A percentile compares a stretch with the other conserved stretches of the same genome.
phyloP scores from a whole-genome alignment of 1,284 basidiomycete genomes.

The Earliella scabrosa region DNA sequence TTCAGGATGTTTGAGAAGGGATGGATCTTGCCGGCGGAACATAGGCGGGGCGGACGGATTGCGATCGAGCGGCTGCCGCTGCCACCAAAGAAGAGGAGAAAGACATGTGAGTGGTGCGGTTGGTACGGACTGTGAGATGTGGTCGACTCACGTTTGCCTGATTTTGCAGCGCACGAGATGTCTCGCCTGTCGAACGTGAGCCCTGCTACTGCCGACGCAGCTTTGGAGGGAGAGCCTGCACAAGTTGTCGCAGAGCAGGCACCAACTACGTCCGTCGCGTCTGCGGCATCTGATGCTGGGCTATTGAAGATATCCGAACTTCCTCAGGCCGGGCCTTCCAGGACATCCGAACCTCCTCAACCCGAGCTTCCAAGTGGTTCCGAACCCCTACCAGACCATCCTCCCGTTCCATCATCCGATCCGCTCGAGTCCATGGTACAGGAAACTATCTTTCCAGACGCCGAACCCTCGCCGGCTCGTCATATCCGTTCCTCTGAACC shows the following conservation, averaged over 20 bases:
- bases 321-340: not conserved
- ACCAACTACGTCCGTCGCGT: too few relatives aligned
- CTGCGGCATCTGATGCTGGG: not conserved
- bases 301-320: not conserved
- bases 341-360: not conserved
- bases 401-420: too few relatives aligned
- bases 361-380: not conserved
- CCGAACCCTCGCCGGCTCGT: too few relatives aligned
- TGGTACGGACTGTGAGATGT: not conserved
- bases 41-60: constrained; percentile 59
- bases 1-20: constrained; percentile 88
- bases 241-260: not conserved
- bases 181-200: not conserved
- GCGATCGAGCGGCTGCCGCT: constrained; percentile 45
- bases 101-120: constrained; percentile 46
- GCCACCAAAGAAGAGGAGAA: constrained; percentile 52
- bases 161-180: constrained; percentile 7
- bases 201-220: not conserved
- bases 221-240: not conserved
- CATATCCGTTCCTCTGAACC: too few relatives aligned
- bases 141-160: too few relatives aligned
- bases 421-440: too few relatives aligned
- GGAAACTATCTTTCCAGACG: too few relatives aligned
- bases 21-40: constrained; percentile 86
- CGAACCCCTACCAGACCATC: not conserved